Percentiles rank a stretch among this genome's conserved stretches.
Evolutionary conservation across 1,139 yeast species (phyloP).

Genomic region (Arxiozyma slooffiae): DNA sequence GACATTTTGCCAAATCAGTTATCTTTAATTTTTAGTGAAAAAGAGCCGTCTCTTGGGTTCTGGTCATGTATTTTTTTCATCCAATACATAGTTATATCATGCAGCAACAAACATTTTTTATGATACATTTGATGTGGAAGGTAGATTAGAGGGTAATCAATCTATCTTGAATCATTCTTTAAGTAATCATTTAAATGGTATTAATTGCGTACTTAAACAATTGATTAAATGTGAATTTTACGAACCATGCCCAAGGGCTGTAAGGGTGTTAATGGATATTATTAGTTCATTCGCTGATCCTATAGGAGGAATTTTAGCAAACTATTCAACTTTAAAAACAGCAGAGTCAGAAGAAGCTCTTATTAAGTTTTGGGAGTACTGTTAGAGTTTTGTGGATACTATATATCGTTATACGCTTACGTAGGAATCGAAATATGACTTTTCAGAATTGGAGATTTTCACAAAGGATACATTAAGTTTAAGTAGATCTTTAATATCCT

Average conservation of each 20-base stretch:
- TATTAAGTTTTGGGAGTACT: slow-evolving; percentile 48
- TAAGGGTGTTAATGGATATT: slow-evolving; percentile 68
- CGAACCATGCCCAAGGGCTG: slow-evolving; percentile 70
- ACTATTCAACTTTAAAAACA: slow-evolving; percentile 21
- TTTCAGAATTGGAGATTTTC: slow-evolving; percentile 57
- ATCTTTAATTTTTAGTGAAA: slow-evolving; percentile 34
- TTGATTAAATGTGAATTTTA: slow-evolving; percentile 44
- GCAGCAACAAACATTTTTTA: slow-evolving; percentile 63
- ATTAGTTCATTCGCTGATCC: slow-evolving; percentile 58
- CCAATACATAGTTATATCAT: slow-evolving; percentile 45
- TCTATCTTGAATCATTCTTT: slow-evolving; percentile 40
- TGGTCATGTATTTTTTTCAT: slow-evolving; percentile 65
- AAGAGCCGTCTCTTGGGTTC: slow-evolving; percentile 40
- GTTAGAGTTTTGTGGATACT: slow-evolving; percentile 66
- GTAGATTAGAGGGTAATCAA: slow-evolving; percentile 60
- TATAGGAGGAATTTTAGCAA: slow-evolving; percentile 43
- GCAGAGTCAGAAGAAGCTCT: slow-evolving; percentile 21
- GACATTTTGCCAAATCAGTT: slow-evolving; percentile 41
- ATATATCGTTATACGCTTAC: slow-evolving; percentile 55
- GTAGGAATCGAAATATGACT: slow-evolving; percentile 63
- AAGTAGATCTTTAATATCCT: slow-evolving; percentile 56
- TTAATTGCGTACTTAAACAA: slow-evolving; percentile 38
- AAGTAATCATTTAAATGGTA: slow-evolving; percentile 39
- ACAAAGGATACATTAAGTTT: slow-evolving; percentile 81
- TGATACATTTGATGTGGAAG: slow-evolving; percentile 71